These are phyloP conservation scores for Stereum hirsutum DNA, from an alignment of 1,284 basidiomycete genomes.

Conservation along the genomic window DNA sequence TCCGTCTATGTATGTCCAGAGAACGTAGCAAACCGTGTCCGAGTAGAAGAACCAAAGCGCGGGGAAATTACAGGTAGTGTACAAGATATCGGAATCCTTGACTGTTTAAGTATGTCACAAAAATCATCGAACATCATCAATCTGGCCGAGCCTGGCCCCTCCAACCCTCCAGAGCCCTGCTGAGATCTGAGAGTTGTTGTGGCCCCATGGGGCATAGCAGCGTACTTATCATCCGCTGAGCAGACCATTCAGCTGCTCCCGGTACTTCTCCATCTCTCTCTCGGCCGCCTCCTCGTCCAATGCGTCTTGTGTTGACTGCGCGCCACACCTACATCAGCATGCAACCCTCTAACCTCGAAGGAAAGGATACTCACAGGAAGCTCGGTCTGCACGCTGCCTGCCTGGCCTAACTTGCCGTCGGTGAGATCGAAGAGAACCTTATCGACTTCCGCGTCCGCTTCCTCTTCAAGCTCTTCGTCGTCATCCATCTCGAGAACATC, in stretches of 20 bases:
- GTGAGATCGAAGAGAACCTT: constrained; percentile 95
- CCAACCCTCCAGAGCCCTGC: too few relatives aligned
- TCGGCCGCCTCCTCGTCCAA: constrained; percentile 77
- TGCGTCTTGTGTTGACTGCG: constrained; percentile 43
- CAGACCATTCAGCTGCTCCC: constrained; percentile 77
- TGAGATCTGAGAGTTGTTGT: too few relatives aligned
- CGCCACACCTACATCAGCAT: constrained; percentile 1
- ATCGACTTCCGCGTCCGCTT: constrained; percentile 96
- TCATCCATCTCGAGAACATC: constrained; percentile 83
- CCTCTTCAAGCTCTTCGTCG: constrained; percentile 92
- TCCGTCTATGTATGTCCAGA: too few relatives aligned
- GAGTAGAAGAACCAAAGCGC: too few relatives aligned
- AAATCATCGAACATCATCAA: too few relatives aligned
- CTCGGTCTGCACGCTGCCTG: constrained; percentile 62
- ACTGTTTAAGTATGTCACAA: too few relatives aligned
- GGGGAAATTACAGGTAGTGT: too few relatives aligned
- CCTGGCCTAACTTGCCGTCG: constrained; percentile 89
- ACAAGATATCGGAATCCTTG: too few relatives aligned
- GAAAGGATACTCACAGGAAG: constrained; percentile 66
- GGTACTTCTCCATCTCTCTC: constrained; percentile 80
- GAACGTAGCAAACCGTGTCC: too few relatives aligned
- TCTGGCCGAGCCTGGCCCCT: too few relatives aligned
- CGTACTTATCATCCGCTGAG: constrained; percentile 62
- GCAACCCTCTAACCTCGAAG: background rate
- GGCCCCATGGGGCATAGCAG: too few relatives aligned